A percentile compares a stretch with the other conserved stretches of the same genome.
Evolutionary conservation across 495 filamentous ascomycete genomes (phyloP).

Genomic region (Penicillium arizonense): DNA sequence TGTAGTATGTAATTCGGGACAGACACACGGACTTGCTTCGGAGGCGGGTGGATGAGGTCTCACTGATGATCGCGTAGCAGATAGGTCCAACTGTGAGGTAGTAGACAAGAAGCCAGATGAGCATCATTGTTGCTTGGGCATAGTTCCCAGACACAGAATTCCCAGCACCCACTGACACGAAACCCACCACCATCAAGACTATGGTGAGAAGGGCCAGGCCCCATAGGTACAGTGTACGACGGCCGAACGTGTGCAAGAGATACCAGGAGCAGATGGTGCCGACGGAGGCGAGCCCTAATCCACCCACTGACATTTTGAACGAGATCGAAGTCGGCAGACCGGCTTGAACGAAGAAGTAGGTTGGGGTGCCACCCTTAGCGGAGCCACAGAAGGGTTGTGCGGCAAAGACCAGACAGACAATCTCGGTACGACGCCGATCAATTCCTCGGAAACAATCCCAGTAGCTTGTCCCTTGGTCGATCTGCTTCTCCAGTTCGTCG

Average conservation of each 20-base stretch:
- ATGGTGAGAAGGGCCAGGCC: slow-evolving; percentile 43
- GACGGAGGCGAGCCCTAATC: slow-evolving; percentile 45
- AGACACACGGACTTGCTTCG: slow-evolving; percentile 37
- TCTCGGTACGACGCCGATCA: slow-evolving; percentile 42
- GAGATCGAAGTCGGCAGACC: slow-evolving; percentile 26
- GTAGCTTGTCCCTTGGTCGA: slow-evolving; percentile 31
- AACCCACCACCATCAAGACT: slow-evolving; percentile 43
- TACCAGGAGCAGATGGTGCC: slow-evolving; percentile 54
- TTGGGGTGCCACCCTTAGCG: slow-evolving; percentile 30
- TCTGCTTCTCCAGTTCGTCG: slow-evolving; percentile 30
- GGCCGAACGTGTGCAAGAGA: slow-evolving; percentile 44
- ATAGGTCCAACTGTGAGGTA: slow-evolving; percentile 42
- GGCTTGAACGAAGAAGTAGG: slow-evolving; percentile 45
- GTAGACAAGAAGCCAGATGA: slow-evolving; percentile 43
- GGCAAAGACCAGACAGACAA: slow-evolving; percentile 26
- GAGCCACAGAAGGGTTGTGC: slow-evolving; percentile 31
- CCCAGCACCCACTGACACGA: slow-evolving; percentile 24
- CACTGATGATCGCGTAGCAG: slow-evolving; percentile 32
- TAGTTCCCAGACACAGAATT: slow-evolving; percentile 19
- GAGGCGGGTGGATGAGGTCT: slow-evolving; percentile 38
- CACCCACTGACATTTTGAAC: slow-evolving; percentile 33
- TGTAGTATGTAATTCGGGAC: slow-evolving; percentile 32
- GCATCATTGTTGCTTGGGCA: slow-evolving; percentile 30
- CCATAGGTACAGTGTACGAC: slow-evolving; percentile 51
- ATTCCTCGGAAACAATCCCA: slow-evolving; percentile 38